These are phyloP conservation scores for Boletellus ananas DNA, from an alignment of 768 basidiomycete genomes.

Conservation along the genomic window DNA sequence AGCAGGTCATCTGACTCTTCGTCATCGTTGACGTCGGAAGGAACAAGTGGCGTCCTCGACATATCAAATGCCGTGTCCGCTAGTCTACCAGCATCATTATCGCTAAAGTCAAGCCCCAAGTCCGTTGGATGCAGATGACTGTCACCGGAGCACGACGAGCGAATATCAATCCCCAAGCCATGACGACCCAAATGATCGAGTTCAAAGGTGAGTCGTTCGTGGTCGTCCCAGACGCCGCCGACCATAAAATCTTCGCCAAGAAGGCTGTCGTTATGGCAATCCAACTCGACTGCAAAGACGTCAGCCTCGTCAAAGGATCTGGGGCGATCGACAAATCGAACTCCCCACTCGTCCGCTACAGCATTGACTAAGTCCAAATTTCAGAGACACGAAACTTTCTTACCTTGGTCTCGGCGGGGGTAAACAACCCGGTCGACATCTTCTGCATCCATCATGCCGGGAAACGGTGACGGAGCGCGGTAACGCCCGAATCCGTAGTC, in stretches of 20 bases:
- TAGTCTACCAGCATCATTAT: constrained; percentile 4
- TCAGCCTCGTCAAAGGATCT: constrained; percentile 13
- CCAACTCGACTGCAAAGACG: constrained; percentile 23
- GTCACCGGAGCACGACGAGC: constrained; percentile 2
- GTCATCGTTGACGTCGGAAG: constrained; percentile 27
- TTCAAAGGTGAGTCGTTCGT: constrained; percentile 19
- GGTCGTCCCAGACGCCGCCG: constrained; percentile 23
- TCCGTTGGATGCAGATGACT: constrained; percentile 8
- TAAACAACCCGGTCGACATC: constrained; percentile 27
- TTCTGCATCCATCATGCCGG: constrained; percentile 8
- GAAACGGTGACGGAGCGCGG: constrained; percentile 28
- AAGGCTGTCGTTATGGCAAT: constrained; percentile 23
- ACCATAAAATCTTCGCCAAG: constrained; percentile 22
- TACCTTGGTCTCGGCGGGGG: constrained; percentile 26
- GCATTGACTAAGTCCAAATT: constrained; percentile 8
- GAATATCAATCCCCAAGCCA: not conserved
- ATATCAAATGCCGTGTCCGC: constrained; percentile 19
- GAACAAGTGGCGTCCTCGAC: constrained; percentile 16
- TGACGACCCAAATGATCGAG: constrained; percentile 9
- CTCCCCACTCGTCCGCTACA: constrained; percentile 30
- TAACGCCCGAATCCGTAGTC: constrained; percentile 20
- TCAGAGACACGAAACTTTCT: not conserved
- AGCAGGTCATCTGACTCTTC: constrained; percentile 28
- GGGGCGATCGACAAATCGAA: constrained; percentile 15
- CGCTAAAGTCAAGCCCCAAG: constrained; percentile 3